phyloP scores from a whole-genome alignment of 2,329 filamentous ascomycete genomes.

The Raffaelea ambrosiae region DNA sequence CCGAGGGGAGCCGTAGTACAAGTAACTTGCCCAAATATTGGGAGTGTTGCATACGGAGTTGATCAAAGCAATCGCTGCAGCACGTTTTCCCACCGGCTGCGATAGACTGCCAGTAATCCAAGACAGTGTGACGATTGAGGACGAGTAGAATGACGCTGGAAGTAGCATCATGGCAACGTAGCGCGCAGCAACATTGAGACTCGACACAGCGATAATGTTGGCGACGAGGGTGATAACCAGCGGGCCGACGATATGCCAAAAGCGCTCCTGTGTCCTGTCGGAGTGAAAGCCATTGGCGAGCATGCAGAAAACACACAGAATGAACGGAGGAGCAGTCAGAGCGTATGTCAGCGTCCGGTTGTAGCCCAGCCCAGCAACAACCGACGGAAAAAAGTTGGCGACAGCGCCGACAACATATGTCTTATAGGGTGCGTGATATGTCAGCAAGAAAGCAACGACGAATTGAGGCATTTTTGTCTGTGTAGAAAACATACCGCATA shows the following conservation, averaged over 20 bases:
- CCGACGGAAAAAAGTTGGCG: slow-evolving; percentile 20
- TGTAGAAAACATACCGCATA: slow-evolving; percentile 15
- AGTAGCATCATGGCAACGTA: slow-evolving; percentile 25
- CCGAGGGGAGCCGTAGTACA: slow-evolving; percentile 18
- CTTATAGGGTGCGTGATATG: slow-evolving; percentile 2
- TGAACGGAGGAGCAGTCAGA: slow-evolving; percentile 19
- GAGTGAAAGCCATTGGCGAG: slow-evolving; percentile 22
- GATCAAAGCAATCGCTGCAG: slow-evolving; percentile 19
- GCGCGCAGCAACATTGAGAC: slow-evolving; percentile 17
- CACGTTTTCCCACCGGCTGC: slow-evolving; percentile 18
- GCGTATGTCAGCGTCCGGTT: slow-evolving; percentile 18
- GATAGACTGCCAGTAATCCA: slow-evolving; percentile 19
- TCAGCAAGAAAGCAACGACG: neutral
- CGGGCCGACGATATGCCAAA: slow-evolving; percentile 18
- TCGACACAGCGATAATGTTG: slow-evolving; percentile 22
- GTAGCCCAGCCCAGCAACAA: slow-evolving; percentile 38
- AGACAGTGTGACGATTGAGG: slow-evolving; percentile 18
- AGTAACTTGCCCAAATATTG: slow-evolving; percentile 20
- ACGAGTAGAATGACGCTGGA: slow-evolving; percentile 18
- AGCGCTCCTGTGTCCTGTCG: slow-evolving; percentile 19
- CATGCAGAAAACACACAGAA: slow-evolving; percentile 22
- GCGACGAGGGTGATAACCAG: slow-evolving; percentile 18
- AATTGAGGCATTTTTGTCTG: too few relatives aligned
- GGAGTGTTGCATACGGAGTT: slow-evolving; percentile 21
- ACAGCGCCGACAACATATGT: slow-evolving; percentile 21